phyloP scores from a whole-genome alignment of 1,284 basidiomycete genomes.

The Ganoderma lucidum region DNA sequence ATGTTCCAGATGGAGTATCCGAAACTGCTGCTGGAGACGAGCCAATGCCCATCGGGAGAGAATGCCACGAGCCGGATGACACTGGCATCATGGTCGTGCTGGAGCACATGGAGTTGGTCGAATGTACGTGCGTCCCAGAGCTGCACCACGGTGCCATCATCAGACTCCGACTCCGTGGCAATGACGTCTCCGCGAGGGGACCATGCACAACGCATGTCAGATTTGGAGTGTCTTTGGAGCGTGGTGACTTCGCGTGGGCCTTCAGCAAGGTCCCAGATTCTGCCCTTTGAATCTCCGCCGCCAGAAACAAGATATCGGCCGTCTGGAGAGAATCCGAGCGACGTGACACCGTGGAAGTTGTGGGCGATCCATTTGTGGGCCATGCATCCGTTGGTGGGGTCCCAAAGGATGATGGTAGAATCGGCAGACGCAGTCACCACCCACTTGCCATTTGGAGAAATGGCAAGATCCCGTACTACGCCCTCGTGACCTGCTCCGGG shows the following conservation, averaged over 20 bases:
- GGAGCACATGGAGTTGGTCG: conserved; percentile 10
- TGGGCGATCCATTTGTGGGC: conserved; percentile 16
- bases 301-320: conserved; percentile 31
- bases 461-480: conserved; percentile 17
- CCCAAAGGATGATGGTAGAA: conserved; percentile 26
- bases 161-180: conserved; percentile 14
- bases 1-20: background rate
- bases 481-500: conserved; percentile 12
- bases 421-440: conserved; percentile 32
- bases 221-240: conserved; percentile 24
- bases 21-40: background rate
- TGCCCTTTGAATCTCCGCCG: conserved; percentile 27
- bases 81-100: background rate
- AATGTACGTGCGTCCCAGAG: conserved; percentile 29
- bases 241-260: conserved; percentile 5
- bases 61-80: background rate
- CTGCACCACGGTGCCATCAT: conserved; percentile 18
- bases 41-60: background rate
- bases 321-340: conserved; percentile 37
- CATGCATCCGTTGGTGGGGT: background rate
- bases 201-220: conserved; percentile 29
- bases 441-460: conserved; percentile 30
- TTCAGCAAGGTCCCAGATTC: conserved; percentile 29
- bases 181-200: conserved; percentile 30
- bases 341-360: conserved; percentile 13